A percentile compares a stretch with the other conserved stretches of the same genome.
phyloP scores from a whole-genome alignment of 148 eudicot species.

The Heliamphora exappendiculata region DNA sequence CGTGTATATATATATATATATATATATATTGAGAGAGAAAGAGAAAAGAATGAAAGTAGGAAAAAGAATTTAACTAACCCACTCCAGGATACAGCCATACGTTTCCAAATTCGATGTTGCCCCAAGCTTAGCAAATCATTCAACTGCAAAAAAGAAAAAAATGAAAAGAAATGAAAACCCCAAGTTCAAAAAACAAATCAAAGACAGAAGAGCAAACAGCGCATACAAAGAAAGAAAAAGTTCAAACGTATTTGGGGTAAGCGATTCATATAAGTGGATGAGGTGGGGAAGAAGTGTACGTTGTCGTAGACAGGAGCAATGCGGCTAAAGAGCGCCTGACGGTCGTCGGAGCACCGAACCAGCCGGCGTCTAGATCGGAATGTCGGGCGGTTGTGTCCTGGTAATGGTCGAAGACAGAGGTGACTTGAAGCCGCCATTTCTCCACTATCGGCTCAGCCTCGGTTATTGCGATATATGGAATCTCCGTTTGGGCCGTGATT shows the following conservation, averaged over 20 bases:
- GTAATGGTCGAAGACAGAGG: not conserved
- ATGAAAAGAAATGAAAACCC: not conserved
- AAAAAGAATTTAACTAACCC: slow-evolving; percentile 35
- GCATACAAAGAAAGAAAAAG: not conserved
- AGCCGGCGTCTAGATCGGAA: slow-evolving; percentile 1
- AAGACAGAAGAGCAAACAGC: not conserved
- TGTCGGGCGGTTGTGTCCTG: not conserved
- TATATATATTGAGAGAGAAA: not conserved
- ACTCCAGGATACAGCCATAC: slow-evolving; percentile 93
- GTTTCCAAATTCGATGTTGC: slow-evolving; percentile 88
- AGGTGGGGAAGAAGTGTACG: slow-evolving; percentile 30
- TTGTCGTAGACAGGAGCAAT: slow-evolving; percentile 93
- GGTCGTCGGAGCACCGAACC: slow-evolving; percentile 39
- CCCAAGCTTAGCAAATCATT: slow-evolving; percentile 88
- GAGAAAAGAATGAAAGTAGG: not conserved
- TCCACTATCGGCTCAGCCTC: not conserved
- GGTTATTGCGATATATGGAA: not conserved
- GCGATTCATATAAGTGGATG: not conserved
- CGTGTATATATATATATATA: not conserved
- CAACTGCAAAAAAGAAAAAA: slow-evolving; percentile 35
- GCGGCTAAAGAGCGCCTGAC: slow-evolving; percentile 70
- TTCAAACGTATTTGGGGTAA: not conserved
- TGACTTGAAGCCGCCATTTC: not conserved
- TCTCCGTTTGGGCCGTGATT: not conserved
- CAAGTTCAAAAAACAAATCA: not conserved